Evolutionary conservation across 805 yeast species (phyloP).

Genomic region (Sugiyamaella floridensis): DNA sequence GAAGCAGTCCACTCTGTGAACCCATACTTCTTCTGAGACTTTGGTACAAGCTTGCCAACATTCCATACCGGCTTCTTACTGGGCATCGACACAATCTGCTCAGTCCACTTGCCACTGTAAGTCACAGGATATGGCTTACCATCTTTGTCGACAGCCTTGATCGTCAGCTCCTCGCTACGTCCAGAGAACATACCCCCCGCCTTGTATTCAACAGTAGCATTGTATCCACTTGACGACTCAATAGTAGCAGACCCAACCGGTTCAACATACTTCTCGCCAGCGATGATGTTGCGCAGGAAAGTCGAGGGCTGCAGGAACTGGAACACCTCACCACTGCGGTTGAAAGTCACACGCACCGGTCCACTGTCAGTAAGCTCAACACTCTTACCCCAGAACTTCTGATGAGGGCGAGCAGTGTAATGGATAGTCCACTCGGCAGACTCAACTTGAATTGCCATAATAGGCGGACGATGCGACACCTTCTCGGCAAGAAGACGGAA

Average conservation of each 20-base stretch:
- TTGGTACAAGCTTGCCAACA: slow-evolving; percentile 55
- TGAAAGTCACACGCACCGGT: slow-evolving; percentile 47
- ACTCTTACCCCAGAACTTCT: slow-evolving; percentile 93
- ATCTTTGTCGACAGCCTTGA: slow-evolving; percentile 31
- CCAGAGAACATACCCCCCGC: slow-evolving; percentile 81
- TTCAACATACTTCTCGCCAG: slow-evolving; percentile 92
- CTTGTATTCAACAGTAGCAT: slow-evolving; percentile 67
- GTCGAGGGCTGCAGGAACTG: slow-evolving; percentile 82
- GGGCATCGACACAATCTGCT: slow-evolving; percentile 43
- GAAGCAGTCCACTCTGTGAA: slow-evolving; percentile 77
- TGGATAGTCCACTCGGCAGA: slow-evolving; percentile 51
- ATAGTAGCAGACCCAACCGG: slow-evolving; percentile 67
- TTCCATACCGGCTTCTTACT: slow-evolving; percentile 53
- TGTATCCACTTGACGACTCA: slow-evolving; percentile 59
- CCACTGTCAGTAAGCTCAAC: slow-evolving; percentile 80
- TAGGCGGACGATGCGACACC: slow-evolving; percentile 79
- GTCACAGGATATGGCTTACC: slow-evolving; percentile 17
- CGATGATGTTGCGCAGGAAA: slow-evolving; percentile 75
- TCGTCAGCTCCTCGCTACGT: slow-evolving; percentile 58
- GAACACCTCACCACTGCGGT: slow-evolving; percentile 58
- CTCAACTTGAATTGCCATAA: slow-evolving; percentile 77
- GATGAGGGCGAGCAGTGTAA: slow-evolving; percentile 44
- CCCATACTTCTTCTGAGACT: slow-evolving; percentile 66
- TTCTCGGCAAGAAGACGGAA: slow-evolving; percentile 75
- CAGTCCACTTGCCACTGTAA: slow-evolving; percentile 77